phyloP scores from a whole-genome alignment of 2,329 filamentous ascomycete genomes.

The Colletotrichum sublineola region DNA sequence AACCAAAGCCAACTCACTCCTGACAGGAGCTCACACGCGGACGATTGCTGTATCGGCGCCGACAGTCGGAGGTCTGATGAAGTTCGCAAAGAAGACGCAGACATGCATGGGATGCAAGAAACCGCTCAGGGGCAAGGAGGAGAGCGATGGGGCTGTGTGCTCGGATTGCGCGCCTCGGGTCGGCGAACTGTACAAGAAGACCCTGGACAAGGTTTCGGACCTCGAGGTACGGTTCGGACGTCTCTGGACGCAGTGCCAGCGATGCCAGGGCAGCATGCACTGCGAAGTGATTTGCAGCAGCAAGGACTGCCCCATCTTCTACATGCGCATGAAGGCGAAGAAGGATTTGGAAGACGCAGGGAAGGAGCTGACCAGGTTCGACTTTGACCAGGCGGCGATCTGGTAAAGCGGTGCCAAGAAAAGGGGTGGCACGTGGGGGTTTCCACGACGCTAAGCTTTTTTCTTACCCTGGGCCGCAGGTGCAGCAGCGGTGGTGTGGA shows the following conservation, averaged over 20 bases:
- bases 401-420: slow-evolving; percentile 55
- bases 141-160: slow-evolving; percentile 89
- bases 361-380: slow-evolving; percentile 90
- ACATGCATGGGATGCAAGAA: slow-evolving; percentile 99
- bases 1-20: slow-evolving; percentile 86
- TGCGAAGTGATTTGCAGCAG: slow-evolving; percentile 98
- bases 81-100: slow-evolving; percentile 96
- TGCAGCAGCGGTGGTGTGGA: slow-evolving; percentile 15
- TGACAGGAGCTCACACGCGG: slow-evolving; percentile 95
- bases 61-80: slow-evolving; percentile 94
- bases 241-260: slow-evolving; percentile 97
- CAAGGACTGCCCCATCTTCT: slow-evolving; percentile 98
- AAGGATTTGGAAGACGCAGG: slow-evolving; percentile 97
- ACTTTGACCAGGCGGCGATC: slow-evolving; percentile 81
- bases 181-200: slow-evolving; percentile 94
- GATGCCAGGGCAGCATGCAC: slow-evolving; percentile 97
- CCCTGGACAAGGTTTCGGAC: slow-evolving; percentile 88
- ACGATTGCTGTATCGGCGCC: slow-evolving; percentile 93
- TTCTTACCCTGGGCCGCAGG: slow-evolving; percentile 14
- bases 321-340: slow-evolving; percentile 99
- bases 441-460: slow-evolving; percentile 32
- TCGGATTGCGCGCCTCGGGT: slow-evolving; percentile 86
- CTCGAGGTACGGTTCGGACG: slow-evolving; percentile 92
- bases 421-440: slow-evolving; percentile 6
- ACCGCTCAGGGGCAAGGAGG: slow-evolving; percentile 83